Evolutionary conservation across 352 stramenopile species (phyloP).

Genomic region (Globisporangium sylvaticum): DNA sequence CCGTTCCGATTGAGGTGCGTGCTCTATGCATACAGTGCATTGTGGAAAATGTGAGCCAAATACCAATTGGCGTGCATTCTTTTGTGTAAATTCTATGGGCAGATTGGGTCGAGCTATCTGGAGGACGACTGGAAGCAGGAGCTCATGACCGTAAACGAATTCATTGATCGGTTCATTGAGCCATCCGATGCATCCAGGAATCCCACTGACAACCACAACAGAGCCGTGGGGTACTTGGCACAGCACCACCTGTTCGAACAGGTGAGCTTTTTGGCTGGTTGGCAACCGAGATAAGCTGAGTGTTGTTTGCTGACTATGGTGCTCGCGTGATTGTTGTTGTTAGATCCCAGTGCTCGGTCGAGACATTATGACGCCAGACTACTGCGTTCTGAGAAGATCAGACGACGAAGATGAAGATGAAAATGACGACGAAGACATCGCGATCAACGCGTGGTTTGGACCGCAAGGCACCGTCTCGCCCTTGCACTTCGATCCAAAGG

Average conservation of each 20-base stretch:
- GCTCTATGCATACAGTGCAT: not conserved
- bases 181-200: not conserved
- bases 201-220: not conserved
- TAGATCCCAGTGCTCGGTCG: slow-evolving; percentile 74
- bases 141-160: slow-evolving; percentile 80
- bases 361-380: slow-evolving; percentile 88
- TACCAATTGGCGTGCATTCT: not conserved
- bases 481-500: slow-evolving; percentile 86
- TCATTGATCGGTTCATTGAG: slow-evolving; percentile 62
- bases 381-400: slow-evolving; percentile 64
- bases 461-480: slow-evolving; percentile 77
- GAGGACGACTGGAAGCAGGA: slow-evolving; percentile 76
- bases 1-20: slow-evolving; percentile 78
- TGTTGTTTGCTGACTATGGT: not conserved
- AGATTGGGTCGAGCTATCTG: slow-evolving; percentile 79
- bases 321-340: not conserved
- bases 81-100: not conserved
- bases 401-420: slow-evolving; percentile 26
- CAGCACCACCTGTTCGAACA: slow-evolving; percentile 91
- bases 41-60: not conserved
- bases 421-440: slow-evolving; percentile 59
- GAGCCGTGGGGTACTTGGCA: slow-evolving; percentile 66
- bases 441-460: slow-evolving; percentile 87
- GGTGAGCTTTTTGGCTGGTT: slow-evolving; percentile 24
- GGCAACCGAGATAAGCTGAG: not conserved